phyloP scores from a whole-genome alignment of 2,329 filamentous ascomycete species.

The Penicillium polonicum region DNA sequence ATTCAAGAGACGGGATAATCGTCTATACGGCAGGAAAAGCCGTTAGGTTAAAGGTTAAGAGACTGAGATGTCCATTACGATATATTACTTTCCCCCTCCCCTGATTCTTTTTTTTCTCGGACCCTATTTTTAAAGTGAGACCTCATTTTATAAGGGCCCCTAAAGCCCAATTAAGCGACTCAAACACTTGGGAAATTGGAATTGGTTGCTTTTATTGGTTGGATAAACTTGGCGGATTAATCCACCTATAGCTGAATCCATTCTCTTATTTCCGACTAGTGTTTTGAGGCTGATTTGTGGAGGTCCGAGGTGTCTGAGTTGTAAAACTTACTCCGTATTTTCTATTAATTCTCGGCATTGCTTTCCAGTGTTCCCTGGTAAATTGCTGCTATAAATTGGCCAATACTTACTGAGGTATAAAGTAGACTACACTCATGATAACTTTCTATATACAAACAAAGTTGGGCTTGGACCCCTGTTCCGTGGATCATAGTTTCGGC shows the following conservation, averaged over 20 bases:
- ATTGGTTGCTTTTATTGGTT: background rate
- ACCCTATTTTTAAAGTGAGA: conserved; percentile 3
- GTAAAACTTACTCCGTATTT: background rate
- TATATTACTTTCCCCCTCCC: background rate
- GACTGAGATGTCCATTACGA: background rate
- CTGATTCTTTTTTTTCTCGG: background rate
- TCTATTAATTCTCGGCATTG: background rate
- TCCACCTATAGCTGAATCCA: background rate
- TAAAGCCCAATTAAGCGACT: background rate
- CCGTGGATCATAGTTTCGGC: background rate
- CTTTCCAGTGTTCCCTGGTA: too few relatives aligned
- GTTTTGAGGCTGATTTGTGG: background rate
- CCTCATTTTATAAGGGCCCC: background rate
- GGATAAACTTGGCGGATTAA: background rate
- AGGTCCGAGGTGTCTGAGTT: background rate
- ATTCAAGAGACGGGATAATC: background rate
- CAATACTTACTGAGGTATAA: too few relatives aligned
- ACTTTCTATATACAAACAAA: background rate
- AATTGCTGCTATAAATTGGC: too few relatives aligned
- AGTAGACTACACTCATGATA: background rate
- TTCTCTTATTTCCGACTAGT: background rate
- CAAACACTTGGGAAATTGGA: background rate
- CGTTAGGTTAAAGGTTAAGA: background rate
- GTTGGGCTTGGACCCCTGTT: background rate
- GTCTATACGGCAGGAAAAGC: background rate